phyloP scores from a whole-genome alignment of 1,139 yeast species.

The Saccharomyces hybrid region DNA sequence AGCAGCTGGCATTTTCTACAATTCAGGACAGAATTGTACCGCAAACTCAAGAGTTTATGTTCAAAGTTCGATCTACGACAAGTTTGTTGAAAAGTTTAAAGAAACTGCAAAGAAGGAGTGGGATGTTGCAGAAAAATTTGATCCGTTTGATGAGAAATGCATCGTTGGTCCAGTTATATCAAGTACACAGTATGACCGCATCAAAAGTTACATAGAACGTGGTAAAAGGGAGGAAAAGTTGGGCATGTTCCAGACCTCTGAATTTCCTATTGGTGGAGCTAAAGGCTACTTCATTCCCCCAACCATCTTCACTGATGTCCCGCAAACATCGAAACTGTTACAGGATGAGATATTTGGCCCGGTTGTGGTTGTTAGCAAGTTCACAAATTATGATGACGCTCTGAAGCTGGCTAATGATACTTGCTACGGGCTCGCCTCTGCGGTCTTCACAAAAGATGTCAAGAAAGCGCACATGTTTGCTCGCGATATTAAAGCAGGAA shows the following conservation, averaged over 20 bases:
- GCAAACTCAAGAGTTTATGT: slow-evolving; percentile 81
- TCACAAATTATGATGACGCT: slow-evolving; percentile 65
- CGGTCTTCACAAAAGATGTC: slow-evolving; percentile 64
- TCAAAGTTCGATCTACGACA: slow-evolving; percentile 61
- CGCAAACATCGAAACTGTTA: slow-evolving; percentile 50
- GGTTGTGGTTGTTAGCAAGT: slow-evolving; percentile 71
- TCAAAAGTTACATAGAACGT: slow-evolving; percentile 50
- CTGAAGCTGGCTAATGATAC: slow-evolving; percentile 65
- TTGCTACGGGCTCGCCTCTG: slow-evolving; percentile 71
- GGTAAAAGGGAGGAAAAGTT: slow-evolving; percentile 55
- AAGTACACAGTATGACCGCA: slow-evolving; percentile 47
- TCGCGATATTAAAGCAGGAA: slow-evolving; percentile 66
- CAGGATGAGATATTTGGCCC: slow-evolving; percentile 86
- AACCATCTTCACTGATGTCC: slow-evolving; percentile 59
- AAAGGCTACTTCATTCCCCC: slow-evolving; percentile 62
- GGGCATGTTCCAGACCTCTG: neutral
- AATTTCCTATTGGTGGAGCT: slow-evolving; percentile 20
- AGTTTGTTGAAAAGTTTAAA: slow-evolving; percentile 44
- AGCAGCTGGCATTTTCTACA: slow-evolving; percentile 73
- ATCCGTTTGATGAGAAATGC: slow-evolving; percentile 47
- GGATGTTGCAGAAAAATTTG: slow-evolving; percentile 41
- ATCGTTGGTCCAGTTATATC: slow-evolving; percentile 79
- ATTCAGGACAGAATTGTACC: slow-evolving; percentile 88
- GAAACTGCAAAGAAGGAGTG: slow-evolving; percentile 43
- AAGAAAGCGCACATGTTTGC: slow-evolving; percentile 55